A percentile compares a stretch with the other conserved stretches of the same genome.
These are phyloP conservation scores for Metroxylon sagu DNA, from an alignment of 176 grass and related monocot species.

Conservation along the genomic window DNA sequence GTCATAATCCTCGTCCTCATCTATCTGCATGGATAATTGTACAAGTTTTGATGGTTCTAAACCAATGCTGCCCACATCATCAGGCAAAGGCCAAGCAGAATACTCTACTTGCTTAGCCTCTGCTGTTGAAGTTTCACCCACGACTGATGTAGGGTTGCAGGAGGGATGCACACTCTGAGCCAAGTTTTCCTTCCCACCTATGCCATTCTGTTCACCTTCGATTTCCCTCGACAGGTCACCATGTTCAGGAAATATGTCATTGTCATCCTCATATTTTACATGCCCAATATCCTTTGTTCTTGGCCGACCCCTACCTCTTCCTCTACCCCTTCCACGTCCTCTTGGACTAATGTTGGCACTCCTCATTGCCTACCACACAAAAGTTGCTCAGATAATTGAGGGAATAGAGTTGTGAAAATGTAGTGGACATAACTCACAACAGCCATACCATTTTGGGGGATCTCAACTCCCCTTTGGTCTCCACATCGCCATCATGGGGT, in stretches of 20 bases:
- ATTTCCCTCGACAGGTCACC: conserved; percentile 6
- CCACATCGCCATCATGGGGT: conserved; percentile 4
- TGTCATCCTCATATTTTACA: conserved; percentile 82
- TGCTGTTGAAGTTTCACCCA: conserved; percentile 21
- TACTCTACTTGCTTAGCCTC: conserved; percentile 22
- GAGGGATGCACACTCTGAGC: no score
- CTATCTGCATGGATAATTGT: conserved; percentile 77
- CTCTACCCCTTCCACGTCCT: conserved; percentile 62
- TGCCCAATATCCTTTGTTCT: conserved; percentile 64
- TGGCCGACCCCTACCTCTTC: conserved; percentile 25
- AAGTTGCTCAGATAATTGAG: not conserved
- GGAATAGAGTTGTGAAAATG: no score
- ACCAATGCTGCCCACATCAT: conserved; percentile 42
- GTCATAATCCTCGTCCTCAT: conserved; percentile 94
- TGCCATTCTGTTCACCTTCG: conserved; percentile 6
- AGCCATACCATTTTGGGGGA: conserved; percentile 12
- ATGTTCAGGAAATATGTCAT: conserved; percentile 58
- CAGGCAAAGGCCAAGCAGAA: conserved; percentile 57
- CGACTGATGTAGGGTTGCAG: not conserved
- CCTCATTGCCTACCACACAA: conserved; percentile 48
- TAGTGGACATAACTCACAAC: not conserved
- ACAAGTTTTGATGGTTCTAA: conserved; percentile 65
- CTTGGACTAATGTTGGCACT: conserved; percentile 51
- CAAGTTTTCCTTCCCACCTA: not conserved
- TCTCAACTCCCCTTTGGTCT: conserved; percentile 4